Evolutionary conservation across 352 stramenopile genomes (phyloP), one percentile per base, ranked within the genome.

Genomic region (Globisporangium solare): DNA sequence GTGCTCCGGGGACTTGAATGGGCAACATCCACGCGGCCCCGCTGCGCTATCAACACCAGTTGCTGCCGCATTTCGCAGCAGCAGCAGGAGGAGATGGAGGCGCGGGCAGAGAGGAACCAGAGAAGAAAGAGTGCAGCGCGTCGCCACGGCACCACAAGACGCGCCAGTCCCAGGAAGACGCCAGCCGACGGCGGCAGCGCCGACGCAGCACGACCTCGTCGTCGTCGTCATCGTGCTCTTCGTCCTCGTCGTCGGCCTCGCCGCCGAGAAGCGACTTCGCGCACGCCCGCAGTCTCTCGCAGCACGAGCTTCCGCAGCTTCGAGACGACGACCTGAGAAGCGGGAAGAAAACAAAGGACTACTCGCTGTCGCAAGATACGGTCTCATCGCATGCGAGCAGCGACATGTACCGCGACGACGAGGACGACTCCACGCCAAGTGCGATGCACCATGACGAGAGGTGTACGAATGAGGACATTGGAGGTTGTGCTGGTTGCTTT

Each of bases 91-190:
- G 27, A 7, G 27, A 35, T 35, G 27, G 27, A 8, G 10, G 7
- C 27, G 27, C 27, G 27, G 10, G 27, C 39, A n/a, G 39, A 18
- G 39, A 43, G 13, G 17, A 15, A 18, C 39, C 39, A 6, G 17
- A n/a, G 13, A 43, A 43, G 39, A n/a, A 43, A 5, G 12, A 43
- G 13, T n/a, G 12, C 39, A n/a, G 17, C 39, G 6, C 27, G 10
- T 43, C 51, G 2, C 13, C 7, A 39, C 58, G 58, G n/a, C 51
- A 54, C 45, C 58, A 64, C 43, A 64, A 64, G 50, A 54, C 57
- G 21, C 57, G 57, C 21, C 41, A 47, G 20, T 58, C 57, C 0
- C 58, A 58, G 24, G 58, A 53, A 46, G 27, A 35, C 27, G 48
- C 43, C n/a, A 51, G 39, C 14, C 58, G 51, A 18, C 58, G 39